Conservation (phyloP, 2,329 filamentous ascomycete species). For the Trichoderma arundinaceum region DNA sequence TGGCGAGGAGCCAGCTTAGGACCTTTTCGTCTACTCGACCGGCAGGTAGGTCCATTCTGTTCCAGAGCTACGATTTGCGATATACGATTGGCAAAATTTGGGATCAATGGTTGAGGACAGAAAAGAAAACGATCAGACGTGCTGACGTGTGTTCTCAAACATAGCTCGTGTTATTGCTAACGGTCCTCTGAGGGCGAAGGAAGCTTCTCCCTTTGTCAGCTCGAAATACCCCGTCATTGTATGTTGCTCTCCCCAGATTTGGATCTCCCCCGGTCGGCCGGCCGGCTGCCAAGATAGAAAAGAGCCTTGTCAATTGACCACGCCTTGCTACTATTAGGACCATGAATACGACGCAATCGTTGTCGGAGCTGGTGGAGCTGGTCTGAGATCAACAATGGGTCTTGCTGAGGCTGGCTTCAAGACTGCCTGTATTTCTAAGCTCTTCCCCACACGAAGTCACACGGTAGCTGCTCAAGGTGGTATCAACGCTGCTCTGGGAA, state of each 20-base stretch:
- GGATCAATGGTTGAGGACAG: neutral
- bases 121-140: neutral
- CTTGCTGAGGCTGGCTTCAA: slow-evolving; percentile 89
- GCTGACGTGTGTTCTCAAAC: neutral
- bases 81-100: neutral
- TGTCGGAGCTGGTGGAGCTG: slow-evolving; percentile 81
- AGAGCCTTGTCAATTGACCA: slow-evolving; percentile 56
- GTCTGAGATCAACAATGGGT: slow-evolving; percentile 82
- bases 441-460: slow-evolving; percentile 85
- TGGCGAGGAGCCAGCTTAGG: slow-evolving; percentile 69
- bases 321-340: slow-evolving; percentile 62
- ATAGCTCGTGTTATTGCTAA: slow-evolving; percentile 84
- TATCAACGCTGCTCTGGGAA: slow-evolving; percentile 87
- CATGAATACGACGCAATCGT: slow-evolving; percentile 99
- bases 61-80: neutral
- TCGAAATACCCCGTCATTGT: slow-evolving; percentile 94
- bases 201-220: slow-evolving; percentile 84
- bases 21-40: slow-evolving; percentile 87
- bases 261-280: slow-evolving; percentile 23
- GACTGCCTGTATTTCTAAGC: slow-evolving; percentile 85
- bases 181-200: slow-evolving; percentile 86
- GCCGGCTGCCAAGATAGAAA: slow-evolving; percentile 49
- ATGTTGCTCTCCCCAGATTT: slow-evolving; percentile 58
- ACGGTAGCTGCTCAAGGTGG: slow-evolving; percentile 83
- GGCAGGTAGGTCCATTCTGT: slow-evolving; percentile 62